A percentile compares a stretch with the other conserved stretches of the same genome.
Evolutionary conservation across 192 early-diverging fungal species (phyloP).

Genomic region (Entophlyctis helioformis): DNA sequence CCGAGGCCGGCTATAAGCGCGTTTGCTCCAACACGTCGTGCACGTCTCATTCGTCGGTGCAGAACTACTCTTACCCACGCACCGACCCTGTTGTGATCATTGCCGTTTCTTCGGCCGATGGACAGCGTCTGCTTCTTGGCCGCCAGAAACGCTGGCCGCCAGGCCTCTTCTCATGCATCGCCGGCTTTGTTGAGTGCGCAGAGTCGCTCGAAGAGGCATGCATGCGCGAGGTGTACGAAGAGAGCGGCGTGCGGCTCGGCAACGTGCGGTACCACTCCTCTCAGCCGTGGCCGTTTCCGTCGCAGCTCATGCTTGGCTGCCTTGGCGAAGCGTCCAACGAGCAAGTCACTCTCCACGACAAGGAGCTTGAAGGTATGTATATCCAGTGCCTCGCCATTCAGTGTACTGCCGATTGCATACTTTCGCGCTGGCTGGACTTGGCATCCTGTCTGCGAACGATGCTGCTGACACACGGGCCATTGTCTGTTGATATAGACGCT

Average conservation of each 20-base stretch:
- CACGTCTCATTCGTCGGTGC: slow-evolving; percentile 3
- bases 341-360: too few species aligned
- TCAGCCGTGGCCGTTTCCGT: slow-evolving; percentile 56
- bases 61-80: slow-evolving; percentile 31
- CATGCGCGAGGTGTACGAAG: slow-evolving; percentile 35
- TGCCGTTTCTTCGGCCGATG: slow-evolving; percentile 15
- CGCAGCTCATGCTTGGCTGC: slow-evolving; percentile 43
- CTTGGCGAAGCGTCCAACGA: too few species aligned
- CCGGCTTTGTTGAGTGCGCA: slow-evolving; percentile 28
- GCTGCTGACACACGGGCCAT: too few species aligned
- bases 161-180: slow-evolving; percentile 28
- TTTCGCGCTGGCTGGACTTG: too few species aligned
- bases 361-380: too few species aligned
- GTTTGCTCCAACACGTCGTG: not conserved
- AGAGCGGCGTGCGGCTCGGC: slow-evolving; percentile 29
- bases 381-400: too few species aligned
- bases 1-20: too few species aligned
- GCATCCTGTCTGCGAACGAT: too few species aligned
- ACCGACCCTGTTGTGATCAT: slow-evolving; percentile 48
- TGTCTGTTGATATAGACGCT: too few species aligned
- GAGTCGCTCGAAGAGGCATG: slow-evolving; percentile 31
- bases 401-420: too few species aligned
- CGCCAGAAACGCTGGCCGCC: slow-evolving; percentile 30
- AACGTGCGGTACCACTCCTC: slow-evolving; percentile 32
- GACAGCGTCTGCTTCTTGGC: slow-evolving; percentile 28